Conservation (phyloP, 495 filamentous ascomycete species). For the Penicillium simplicissimum region DNA sequence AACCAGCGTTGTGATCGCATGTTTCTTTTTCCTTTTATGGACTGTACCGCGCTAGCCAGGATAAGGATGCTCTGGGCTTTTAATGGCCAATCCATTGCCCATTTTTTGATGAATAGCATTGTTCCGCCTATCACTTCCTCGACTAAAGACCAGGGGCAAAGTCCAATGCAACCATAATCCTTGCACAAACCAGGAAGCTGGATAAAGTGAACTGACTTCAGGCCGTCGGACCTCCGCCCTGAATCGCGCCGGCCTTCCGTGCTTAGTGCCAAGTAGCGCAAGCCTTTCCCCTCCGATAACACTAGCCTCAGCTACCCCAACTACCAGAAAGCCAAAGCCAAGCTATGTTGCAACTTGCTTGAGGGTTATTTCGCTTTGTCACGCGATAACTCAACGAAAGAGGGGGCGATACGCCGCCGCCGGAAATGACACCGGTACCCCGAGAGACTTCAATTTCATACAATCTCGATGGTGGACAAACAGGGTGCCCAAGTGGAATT, state of each 20-base stretch:
- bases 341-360: too few species aligned
- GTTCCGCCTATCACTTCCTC: not conserved
- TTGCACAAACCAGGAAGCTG: conserved; percentile 1
- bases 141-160: not conserved
- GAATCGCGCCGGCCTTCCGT: conserved; percentile 6
- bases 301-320: not conserved
- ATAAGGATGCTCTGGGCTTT: not conserved
- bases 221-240: conserved; percentile 24
- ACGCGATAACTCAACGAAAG: not conserved
- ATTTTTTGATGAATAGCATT: not conserved
- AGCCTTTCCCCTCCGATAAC: conserved; percentile 16
- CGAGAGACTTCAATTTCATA: not conserved
- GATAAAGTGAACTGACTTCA: not conserved
- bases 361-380: not conserved
- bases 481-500: not conserved
- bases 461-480: not conserved
- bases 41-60: not conserved
- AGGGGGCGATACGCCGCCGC: conserved; percentile 10
- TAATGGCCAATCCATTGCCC: not conserved
- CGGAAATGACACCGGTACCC: not conserved
- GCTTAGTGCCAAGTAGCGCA: not conserved
- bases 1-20: not conserved
- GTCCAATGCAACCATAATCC: conserved; percentile 7
- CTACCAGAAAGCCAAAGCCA: not conserved
- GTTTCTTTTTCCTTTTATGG: not conserved